Evolutionary conservation across 2,329 filamentous ascomycete species (phyloP).

Genomic region (Fusarium solani-melongenae): DNA sequence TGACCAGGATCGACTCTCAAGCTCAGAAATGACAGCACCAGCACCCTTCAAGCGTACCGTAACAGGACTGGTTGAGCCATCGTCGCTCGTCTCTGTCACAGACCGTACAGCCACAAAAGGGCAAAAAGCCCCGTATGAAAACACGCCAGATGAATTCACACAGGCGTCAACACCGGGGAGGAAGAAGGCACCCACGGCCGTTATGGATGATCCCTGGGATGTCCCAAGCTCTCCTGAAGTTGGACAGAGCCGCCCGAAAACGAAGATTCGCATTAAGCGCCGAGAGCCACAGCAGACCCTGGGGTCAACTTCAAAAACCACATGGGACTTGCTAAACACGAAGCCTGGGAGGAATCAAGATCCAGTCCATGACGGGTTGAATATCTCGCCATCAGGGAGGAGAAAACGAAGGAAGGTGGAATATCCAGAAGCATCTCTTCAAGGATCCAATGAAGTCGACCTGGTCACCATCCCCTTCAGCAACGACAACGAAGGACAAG

Average conservation of each 20-base stretch:
- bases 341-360: not conserved
- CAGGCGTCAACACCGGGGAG: constrained; percentile 49
- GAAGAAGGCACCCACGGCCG: constrained; percentile 34
- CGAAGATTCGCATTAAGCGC: constrained; percentile 32
- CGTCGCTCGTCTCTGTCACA: constrained; percentile 43
- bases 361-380: not conserved
- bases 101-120: constrained; percentile 39
- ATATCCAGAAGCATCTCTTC: constrained; percentile 15
- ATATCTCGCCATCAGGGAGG: constrained; percentile 8
- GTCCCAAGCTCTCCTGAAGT: constrained; percentile 57
- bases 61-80: constrained; percentile 41
- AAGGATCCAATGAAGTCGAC: constrained; percentile 40
- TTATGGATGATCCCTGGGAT: constrained; percentile 54
- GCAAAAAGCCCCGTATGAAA: constrained; percentile 17
- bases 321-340: not conserved
- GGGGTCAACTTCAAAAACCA: not conserved
- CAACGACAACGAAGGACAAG: constrained; percentile 22
- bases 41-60: constrained; percentile 44
- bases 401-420: constrained; percentile 41
- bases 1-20: constrained; percentile 26
- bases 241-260: constrained; percentile 9
- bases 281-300: constrained; percentile 7
- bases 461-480: constrained; percentile 41
- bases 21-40: constrained; percentile 42
- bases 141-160: constrained; percentile 43